These are phyloP conservation scores for Wickerhamiella sorbophila DNA, from an alignment of 805 yeast genomes.

Conservation along the genomic window DNA sequence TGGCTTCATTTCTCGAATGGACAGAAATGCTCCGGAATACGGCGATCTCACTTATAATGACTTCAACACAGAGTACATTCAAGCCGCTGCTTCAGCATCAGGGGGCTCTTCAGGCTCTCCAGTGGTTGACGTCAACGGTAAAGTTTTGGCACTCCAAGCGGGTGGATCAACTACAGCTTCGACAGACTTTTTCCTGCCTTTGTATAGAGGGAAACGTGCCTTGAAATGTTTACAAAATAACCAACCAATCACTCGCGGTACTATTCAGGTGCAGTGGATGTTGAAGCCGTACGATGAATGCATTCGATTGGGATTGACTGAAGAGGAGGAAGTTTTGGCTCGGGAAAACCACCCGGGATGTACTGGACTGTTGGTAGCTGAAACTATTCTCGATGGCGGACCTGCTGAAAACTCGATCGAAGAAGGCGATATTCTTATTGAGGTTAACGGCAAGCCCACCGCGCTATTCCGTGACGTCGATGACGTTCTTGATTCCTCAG, in stretches of 20 bases:
- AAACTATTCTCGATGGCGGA: constrained; percentile 67
- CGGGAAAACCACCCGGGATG: constrained; percentile 55
- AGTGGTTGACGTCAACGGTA: constrained; percentile 78
- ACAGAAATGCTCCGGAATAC: constrained; percentile 89
- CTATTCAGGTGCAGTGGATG: constrained; percentile 82
- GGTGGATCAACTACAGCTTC: constrained; percentile 89
- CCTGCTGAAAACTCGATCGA: constrained; percentile 60
- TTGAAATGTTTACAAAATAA: constrained; percentile 51
- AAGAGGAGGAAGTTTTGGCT: constrained; percentile 56
- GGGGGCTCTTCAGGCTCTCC: constrained; percentile 97
- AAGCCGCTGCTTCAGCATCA: constrained; percentile 91
- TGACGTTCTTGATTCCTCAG: constrained; percentile 57
- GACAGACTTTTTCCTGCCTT: constrained; percentile 82
- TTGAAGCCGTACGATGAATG: constrained; percentile 84
- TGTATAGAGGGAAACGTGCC: constrained; percentile 71
- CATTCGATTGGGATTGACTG: constrained; percentile 66
- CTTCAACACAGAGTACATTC: constrained; percentile 86
- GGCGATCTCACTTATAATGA: constrained; percentile 81
- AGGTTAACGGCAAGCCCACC: constrained; percentile 51
- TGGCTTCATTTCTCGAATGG: constrained; percentile 71
- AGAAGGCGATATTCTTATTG: constrained; percentile 76
- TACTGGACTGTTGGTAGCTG: constrained; percentile 74
- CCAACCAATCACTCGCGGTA: constrained; percentile 65
- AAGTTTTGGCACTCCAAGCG: constrained; percentile 84
- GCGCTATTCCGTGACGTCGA: constrained; percentile 70